Evolutionary conservation across 2,329 filamentous ascomycete genomes (phyloP), one percentile per base, ranked within the genome.

Genomic region (Fusarium fracticaudum): DNA sequence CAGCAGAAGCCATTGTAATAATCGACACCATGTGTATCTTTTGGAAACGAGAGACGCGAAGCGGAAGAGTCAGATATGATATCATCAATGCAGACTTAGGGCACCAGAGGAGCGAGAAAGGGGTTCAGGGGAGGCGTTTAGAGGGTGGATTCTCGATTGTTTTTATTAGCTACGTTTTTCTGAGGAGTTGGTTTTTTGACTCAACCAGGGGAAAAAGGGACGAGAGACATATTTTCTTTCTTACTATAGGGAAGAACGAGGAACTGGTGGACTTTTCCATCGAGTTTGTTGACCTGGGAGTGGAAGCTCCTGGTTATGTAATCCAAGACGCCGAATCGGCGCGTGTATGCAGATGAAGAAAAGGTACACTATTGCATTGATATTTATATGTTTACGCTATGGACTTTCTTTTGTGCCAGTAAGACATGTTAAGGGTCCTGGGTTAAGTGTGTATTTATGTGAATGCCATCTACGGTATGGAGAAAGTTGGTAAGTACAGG

Each of bases 1-100:
- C 80, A 80, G 67, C 78, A 63, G 58, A 80, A 79, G 60, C 73
- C 76, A 41, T 79, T 76, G n/a, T 67, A 71, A 60, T 78, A 69
- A 51, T 31, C 9, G 62, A 53, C 31, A 51, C 29, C 29, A 59
- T 50, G 38, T 24, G 40, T 31, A 38, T 57, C 50, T 73, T 73
- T 72, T 60, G 57, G 67, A 68, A 61, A 55, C 38, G 45, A 45
- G 44, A 47, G 44, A 48, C 40, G 37, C 43, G 33, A 54, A 65
- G 33, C 61, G 41, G 58, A 61, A 75, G n/a, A 53, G 57, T 54
- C 53, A 48, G 29, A 53, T 47, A 40, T 48, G 33, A 57, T 43
- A 40, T 53, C 41, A 45, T 53, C 35, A 50, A 51, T 33, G 24
- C 33, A 33, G 43, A 60, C 40, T 41, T 48, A 37, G 45, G 64